phyloP scores from a whole-genome alignment of 2,329 filamentous ascomycete species.

The Aspergillus bombycis region DNA sequence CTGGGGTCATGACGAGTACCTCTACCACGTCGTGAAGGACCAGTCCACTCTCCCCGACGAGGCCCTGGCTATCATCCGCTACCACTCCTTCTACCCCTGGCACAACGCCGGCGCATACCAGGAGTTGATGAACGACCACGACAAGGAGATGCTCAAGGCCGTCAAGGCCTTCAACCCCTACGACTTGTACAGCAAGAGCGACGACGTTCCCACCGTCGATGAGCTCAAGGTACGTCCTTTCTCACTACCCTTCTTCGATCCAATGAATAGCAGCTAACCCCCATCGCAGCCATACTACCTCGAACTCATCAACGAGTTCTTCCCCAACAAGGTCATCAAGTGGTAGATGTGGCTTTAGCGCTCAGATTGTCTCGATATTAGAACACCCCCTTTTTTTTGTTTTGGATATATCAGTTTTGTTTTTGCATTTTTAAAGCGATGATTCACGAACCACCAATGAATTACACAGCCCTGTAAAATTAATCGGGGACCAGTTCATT shows the following conservation, averaged over 20 bases:
- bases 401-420: background rate
- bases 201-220: slow-evolving; percentile 74
- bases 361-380: background rate
- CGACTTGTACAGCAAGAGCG: slow-evolving; percentile 89
- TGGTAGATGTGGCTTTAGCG: slow-evolving; percentile 56
- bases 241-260: background rate
- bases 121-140: slow-evolving; percentile 82
- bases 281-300: slow-evolving; percentile 66
- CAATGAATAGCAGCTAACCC: slow-evolving; percentile 17
- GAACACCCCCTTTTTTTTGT: background rate
- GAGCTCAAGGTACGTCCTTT: slow-evolving; percentile 66
- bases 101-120: slow-evolving; percentile 78
- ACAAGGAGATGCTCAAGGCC: slow-evolving; percentile 76
- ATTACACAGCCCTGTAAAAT: background rate
- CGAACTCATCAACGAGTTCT: slow-evolving; percentile 75
- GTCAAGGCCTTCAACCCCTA: slow-evolving; percentile 90
- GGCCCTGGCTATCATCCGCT: slow-evolving; percentile 88
- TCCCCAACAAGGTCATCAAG: slow-evolving; percentile 67
- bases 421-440: slow-evolving; percentile 12
- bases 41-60: slow-evolving; percentile 78
- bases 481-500: background rate
- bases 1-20: slow-evolving; percentile 66
- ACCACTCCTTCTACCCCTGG: slow-evolving; percentile 94
- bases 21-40: slow-evolving; percentile 81
- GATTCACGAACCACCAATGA: slow-evolving; percentile 11